Evolutionary conservation across 441 rosid genomes (phyloP), one percentile per base, ranked within the genome.

Genomic region (Aquilaria agallochum): DNA sequence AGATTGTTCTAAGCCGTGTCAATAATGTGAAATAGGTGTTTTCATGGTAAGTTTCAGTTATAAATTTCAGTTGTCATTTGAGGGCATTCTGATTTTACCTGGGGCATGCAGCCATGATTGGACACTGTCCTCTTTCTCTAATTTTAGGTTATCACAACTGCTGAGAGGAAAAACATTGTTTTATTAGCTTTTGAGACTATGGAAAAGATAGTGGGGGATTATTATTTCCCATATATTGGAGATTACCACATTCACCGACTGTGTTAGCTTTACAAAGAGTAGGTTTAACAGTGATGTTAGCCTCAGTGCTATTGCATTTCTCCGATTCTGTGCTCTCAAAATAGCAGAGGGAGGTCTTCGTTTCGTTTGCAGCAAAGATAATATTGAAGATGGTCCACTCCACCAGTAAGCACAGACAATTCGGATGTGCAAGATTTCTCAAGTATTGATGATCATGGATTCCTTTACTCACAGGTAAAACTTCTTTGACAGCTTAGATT

Each of bases 1-100:
- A 92, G 79, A 92, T 92, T 95, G 97, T 92, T 56, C 92, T 92
- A 68, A 84, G 86, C 74, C 97, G 96, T 42, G 96, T 92, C 69
- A 77, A 73, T 70, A 83, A 89, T 67, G 97, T 92, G 70, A 92
- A 89, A 76, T 92, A 83, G 89, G 96, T 74, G 96, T 92, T 69
- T 92, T 92, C 67, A 73, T 76, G 95, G 97, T 92, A 91, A 36
- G 80, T 68, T 53, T 52, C 47, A 1, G 33, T 59, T 11, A 49
- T 36, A 55, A 13, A 13, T 54, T 31, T 59, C 31, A 52, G 12
- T 7, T 44, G 9, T 49, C 15, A 15, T 15, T 15, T 15, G 15
- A 15, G 15, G 15, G 15, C 15, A 15, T 15, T 15, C 15, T 34
- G 40, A 34, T 34, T 34, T 34, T 3, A 34, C 40, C 40, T 34